Base-by-base conservation (phyloP, 768 basidiomycete species). In the Lenzites betulinus region DNA sequence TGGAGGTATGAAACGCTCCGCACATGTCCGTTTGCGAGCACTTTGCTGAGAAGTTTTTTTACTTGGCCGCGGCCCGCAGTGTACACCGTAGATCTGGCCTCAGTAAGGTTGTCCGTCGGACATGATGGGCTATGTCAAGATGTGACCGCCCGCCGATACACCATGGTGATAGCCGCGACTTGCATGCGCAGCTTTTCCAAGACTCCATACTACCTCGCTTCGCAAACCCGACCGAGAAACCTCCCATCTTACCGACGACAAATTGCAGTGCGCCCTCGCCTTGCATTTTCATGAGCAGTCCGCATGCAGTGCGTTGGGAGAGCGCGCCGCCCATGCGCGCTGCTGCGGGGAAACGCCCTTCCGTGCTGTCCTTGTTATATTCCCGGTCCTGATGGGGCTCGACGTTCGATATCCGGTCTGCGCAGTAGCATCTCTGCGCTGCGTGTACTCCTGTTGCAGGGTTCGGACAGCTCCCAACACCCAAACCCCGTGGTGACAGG, bases 401-500 rank as follows among this genome's bases (percentile, higher is more conserved):
- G 42, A 18, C 15, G 11, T 28, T 35, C 16, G 12, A 46, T 51
- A 41, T 39, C 22, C 36, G 51, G 35, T 22, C 51, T 54, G 26
- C 53, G 53, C 53, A 54, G 53, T 30, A 44, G 39, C 22, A 41
- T 30, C n/a, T 30, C 43, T 54, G 53, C 43, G 43, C 41, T 46
- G 42, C 12, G 28, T 30, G 43, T 13, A 20, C 20, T n/a, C 28
- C 42, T 42, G 42, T 33, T 46, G 26, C 53, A 54, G 30, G 43
- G 28, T 54, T 39, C 38, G 53, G 53, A 54, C 53, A 54, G 53
- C 42, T 33, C 44, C 44, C 15, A 18, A n/a, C 1, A 6, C 39
- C 22, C 15, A 61, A 57, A 39, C 30, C 35, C 13, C 60, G 63
- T 52, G 57, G 51, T 30, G 39, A 20, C 11, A 66, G 66, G 25